Evolutionary conservation across 352 stramenopile species (phyloP), one percentile per base, ranked within the genome.

Genomic region (Phytopythium cucurbitacearum): DNA sequence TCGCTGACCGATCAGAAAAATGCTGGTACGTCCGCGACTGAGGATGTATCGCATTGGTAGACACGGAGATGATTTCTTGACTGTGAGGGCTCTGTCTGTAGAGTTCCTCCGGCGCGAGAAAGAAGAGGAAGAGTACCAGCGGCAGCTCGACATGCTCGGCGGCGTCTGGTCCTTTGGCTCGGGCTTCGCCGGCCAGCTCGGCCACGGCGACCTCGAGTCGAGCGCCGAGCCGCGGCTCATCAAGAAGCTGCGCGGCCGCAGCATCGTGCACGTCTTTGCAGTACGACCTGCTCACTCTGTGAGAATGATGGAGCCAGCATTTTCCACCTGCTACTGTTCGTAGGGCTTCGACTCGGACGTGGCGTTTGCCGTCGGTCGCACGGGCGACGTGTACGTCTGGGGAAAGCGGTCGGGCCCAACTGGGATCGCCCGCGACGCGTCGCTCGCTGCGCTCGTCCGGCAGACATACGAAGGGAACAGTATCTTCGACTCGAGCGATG

Each of bases 311-410:
- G 5, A 5, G 15, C 7, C 15, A 47, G 4, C 13, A 53, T 28
- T 28, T 28, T 28, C 21, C 21, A 35, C 12, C 12, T 51, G 9
- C 4, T 54, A 10, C 5, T 45, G 34, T 53, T 3, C 33, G 15
- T 40, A 89, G 79, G 84, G 84, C 3, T 94, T 91, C 56, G 84
- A 94, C 56, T 94, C 84, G 28, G 80, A 92, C 16, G 71, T 92
- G 4, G 69, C 73, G 10, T 94, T 91, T 45, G 84, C 80, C 12
- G 65, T 92, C 3, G 85, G 60, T 40, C 77, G 82, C 3, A 76
- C 63, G 8, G 72, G 84, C 34, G 84, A 92, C 33, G 77, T 94
- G 5, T 94, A 81, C 15, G 81, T 91, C 1, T 94, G 84, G 84
- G 81, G 84, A 3, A 92, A 90, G 51, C 57, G 76, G 1, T 67